Base-by-base conservation (phyloP, 2,329 filamentous ascomycete species). In the Scytalidium sp. region DNA sequence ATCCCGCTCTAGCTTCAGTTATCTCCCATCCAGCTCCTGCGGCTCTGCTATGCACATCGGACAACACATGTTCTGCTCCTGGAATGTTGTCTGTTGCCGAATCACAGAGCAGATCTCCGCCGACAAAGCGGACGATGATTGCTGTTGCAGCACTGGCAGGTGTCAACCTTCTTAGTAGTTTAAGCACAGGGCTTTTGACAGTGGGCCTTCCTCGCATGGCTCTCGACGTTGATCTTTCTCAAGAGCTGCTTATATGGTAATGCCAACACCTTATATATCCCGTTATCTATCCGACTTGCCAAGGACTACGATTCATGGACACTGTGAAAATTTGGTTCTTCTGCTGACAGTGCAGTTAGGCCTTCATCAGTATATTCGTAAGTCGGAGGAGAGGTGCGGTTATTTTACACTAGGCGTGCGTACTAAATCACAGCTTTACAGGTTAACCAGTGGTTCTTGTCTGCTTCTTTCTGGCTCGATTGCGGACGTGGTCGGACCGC, bases 391-490 rank as follows among this genome's bases (percentile, higher is more conserved):
- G 13, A 29, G 13, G 8, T 29, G 13, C 8, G 8, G 7, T 29
- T 19, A 19, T 41, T n/a, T 21, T 21, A 41, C n/a, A n/a, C n/a
- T n/a, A 19, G 23, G n/a, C 17, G 5, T 10, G 25, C 13, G 25
- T 13, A 29, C 25, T 29, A 29, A 29, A 29, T 29, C 13, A 13
- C 7, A 29, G 87, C 95, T 65, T 23, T 50, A 55, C 25, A 60
- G 62, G 11, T 75, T 43, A 70, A 72, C 4, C 69, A 69, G 52
- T 70, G 71, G 58, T 47, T 75, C 71, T 48, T 70, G 69, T 2
- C 69, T 80, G 2, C 65, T 80, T 2, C 57, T 79, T 5, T 66
- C 73, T 1, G 77, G 77, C 2, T 73, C 76, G 1, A 60, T 80
- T 9, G 70, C 78, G 6, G 76, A 80, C 59, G 68, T 75, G 0